These are phyloP conservation scores for Acer yangbiense DNA, from an alignment of 345 rosid species.

Conservation along the genomic window DNA sequence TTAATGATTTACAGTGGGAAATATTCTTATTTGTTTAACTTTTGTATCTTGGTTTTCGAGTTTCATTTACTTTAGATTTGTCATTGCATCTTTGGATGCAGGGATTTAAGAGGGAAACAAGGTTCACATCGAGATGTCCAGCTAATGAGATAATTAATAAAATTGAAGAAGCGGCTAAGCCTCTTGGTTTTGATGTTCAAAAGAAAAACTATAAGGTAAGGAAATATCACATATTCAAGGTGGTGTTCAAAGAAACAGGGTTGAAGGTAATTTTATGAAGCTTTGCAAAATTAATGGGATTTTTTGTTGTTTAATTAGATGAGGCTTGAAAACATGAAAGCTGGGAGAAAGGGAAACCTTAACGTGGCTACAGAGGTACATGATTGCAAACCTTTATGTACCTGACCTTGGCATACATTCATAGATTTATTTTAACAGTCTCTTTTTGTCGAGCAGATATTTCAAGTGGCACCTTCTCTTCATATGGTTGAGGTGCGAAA, in stretches of 20 bases:
- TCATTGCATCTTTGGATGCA: conserved; percentile 25
- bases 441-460: conserved; percentile 50
- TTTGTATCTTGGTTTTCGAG: background rate
- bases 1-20: background rate
- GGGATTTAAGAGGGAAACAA: conserved; percentile 89
- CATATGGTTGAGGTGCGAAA: conserved; percentile 95
- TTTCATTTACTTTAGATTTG: background rate
- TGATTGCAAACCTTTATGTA: background rate
- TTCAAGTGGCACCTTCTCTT: conserved; percentile 94
- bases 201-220: conserved; percentile 92
- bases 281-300: background rate
- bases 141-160: conserved; percentile 84
- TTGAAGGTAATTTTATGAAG: background rate
- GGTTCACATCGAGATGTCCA: conserved; percentile 76
- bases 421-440: background rate
- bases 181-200: conserved; percentile 89
- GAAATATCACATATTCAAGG: conserved; percentile 1
- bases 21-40: background rate
- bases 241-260: background rate
- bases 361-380: conserved; percentile 85
- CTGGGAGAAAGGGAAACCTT: conserved; percentile 95
- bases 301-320: conserved; percentile 41
- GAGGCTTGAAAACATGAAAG: conserved; percentile 87
- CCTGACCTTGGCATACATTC: background rate
- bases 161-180: conserved; percentile 91